Percentiles rank a stretch among this genome's conserved stretches.
Conservation (phyloP, 176 grass and related monocot species). For the Triticum dicoccoides region DNA sequence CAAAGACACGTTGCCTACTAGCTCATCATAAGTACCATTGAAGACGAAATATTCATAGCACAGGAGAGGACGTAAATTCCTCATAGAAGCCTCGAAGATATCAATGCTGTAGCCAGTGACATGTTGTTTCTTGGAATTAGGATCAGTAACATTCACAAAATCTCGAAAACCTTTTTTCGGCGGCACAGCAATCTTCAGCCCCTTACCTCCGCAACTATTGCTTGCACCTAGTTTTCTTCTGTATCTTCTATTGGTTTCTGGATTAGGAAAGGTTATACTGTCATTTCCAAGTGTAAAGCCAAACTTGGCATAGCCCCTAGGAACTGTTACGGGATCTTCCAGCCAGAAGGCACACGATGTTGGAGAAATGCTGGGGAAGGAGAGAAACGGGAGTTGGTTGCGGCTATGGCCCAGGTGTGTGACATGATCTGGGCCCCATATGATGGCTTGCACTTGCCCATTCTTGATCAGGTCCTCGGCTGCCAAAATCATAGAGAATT, state of each 20-base stretch:
- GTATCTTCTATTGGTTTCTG: not conserved
- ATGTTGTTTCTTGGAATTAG: not conserved
- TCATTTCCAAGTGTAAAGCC: not conserved
- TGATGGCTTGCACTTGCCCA: slow-evolving; percentile 29
- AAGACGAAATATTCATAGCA: slow-evolving; percentile 18
- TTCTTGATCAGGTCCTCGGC: slow-evolving; percentile 42
- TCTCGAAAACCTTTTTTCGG: slow-evolving; percentile 32
- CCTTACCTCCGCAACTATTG: not conserved
- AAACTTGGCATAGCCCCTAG: not conserved
- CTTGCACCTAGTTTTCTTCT: not conserved
- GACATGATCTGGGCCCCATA: slow-evolving; percentile 29
- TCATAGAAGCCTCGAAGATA: not conserved
- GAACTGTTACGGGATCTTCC: not conserved
- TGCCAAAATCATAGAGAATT: not conserved
- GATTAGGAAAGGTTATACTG: not conserved
- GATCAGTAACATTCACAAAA: slow-evolving; percentile 46
- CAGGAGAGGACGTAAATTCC: not conserved
- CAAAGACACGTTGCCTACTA: slow-evolving; percentile 44
- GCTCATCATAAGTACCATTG: slow-evolving; percentile 27
- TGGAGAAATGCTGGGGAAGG: slow-evolving; percentile 32
- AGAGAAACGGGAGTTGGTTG: slow-evolving; percentile 26
- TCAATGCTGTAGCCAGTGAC: not conserved
- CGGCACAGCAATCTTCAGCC: slow-evolving; percentile 53
- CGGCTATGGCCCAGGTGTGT: not conserved
- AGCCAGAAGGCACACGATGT: not conserved